These are phyloP conservation scores for Rosellinia necatrix DNA, from an alignment of 2,329 filamentous ascomycete genomes.

Conservation along the genomic window DNA sequence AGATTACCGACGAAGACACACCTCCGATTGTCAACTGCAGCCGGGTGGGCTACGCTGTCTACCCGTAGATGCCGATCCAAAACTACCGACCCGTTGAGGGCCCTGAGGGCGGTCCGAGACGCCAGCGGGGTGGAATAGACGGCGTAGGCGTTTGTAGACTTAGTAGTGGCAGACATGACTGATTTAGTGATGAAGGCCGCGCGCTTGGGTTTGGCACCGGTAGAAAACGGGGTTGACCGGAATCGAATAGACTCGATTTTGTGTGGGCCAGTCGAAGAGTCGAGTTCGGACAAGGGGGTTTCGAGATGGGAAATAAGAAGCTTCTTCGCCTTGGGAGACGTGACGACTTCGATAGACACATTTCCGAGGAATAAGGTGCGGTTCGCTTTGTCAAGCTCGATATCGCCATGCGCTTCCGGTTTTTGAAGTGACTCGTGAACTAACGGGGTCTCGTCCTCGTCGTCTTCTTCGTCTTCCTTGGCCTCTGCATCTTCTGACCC, in stretches of 20 bases:
- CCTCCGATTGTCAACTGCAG: slow-evolving; percentile 79
- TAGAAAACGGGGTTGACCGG: slow-evolving; percentile 86
- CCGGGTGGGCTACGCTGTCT: slow-evolving; percentile 87
- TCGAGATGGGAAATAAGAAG: slow-evolving; percentile 74
- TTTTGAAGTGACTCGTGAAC: slow-evolving; percentile 66
- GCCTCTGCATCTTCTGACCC: slow-evolving; percentile 10
- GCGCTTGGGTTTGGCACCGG: slow-evolving; percentile 79
- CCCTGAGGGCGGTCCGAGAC: slow-evolving; percentile 74
- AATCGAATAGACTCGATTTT: slow-evolving; percentile 92
- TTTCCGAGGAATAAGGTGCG: slow-evolving; percentile 94
- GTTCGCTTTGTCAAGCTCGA: slow-evolving; percentile 80
- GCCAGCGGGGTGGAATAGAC: slow-evolving; percentile 80
- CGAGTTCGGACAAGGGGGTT: slow-evolving; percentile 67
- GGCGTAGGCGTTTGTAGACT: slow-evolving; percentile 91
- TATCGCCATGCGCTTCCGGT: slow-evolving; percentile 47
- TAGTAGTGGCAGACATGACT: slow-evolving; percentile 87
- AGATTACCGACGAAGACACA: slow-evolving; percentile 97
- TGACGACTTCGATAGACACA: slow-evolving; percentile 81
- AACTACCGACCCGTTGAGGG: slow-evolving; percentile 82
- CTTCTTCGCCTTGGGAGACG: slow-evolving; percentile 80
- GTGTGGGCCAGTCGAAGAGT: slow-evolving; percentile 58
- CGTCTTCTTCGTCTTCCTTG: slow-evolving; percentile 37
- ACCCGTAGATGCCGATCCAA: slow-evolving; percentile 88
- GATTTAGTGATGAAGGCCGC: slow-evolving; percentile 93
- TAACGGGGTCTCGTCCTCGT: slow-evolving; percentile 44